Evolutionary conservation across 2,329 filamentous ascomycete genomes (phyloP), one percentile per base, ranked within the genome.

Genomic region (Hymenoscyphus linearis): DNA sequence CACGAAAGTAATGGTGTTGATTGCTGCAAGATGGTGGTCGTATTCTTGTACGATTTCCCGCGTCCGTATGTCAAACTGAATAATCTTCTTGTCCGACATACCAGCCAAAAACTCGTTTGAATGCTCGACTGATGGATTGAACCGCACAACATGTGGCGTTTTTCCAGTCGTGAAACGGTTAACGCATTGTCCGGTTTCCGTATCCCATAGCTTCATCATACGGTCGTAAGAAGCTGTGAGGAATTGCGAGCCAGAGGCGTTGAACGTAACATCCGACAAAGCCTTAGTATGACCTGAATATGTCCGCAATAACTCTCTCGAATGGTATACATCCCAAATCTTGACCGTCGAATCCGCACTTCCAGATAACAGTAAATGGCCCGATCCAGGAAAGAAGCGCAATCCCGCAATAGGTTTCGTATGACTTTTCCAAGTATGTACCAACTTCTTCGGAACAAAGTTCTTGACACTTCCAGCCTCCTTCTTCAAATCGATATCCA

Each of bases 41-140:
- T 99, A 99, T 78, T 98, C 95, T 73, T 99, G 96, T 13, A 96
- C 90, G 62, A 95, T 82, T 70, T 96, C 86, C 63, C 80, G 77
- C 6, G 87, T 86, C 31, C 96, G 85, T 2, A 87, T 93, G 75
- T 99, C 95, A 76, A 96, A 99, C 73, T 99, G 95, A 50, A 99
- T 83, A 68, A 99, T 99, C 80, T 97, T 97, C 81, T 99, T 99
- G 76, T 99, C 93, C 40, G 91, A 95, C 91, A 98, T 96, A 70
- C 95, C 95, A 1, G 92, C 93, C 60, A 99, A 77, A 76, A 99
- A 99, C 75, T 98, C 93, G 73, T 95, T 89, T 9, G 87, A 85
- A 67, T 88, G 85, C 59, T 89, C 86, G 0, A 82, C 79, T 55
- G 86, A 85, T 0, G 93, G 93, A 76, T 98, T 96, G 82, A 98